Percentiles rank a stretch among this genome's conserved stretches.
phyloP scores from a whole-genome alignment of 2,329 filamentous ascomycete genomes.

The Hymenoscyphus linearis region DNA sequence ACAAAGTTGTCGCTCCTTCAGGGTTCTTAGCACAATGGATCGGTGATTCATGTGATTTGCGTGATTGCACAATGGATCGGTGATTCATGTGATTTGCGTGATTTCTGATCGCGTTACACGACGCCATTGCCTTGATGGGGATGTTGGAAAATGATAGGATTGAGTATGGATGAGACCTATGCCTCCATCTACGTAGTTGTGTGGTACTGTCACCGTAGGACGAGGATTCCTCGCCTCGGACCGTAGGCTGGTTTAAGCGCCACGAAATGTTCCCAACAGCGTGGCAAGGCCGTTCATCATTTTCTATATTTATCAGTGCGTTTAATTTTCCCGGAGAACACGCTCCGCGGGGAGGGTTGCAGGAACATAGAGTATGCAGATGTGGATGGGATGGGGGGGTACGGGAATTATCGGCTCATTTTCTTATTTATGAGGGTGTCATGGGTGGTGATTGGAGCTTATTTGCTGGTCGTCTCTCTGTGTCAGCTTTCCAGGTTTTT shows the following conservation, averaged over 20 bases:
- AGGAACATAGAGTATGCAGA: background rate
- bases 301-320: background rate
- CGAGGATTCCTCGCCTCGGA: background rate
- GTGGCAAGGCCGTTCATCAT: background rate
- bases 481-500: background rate
- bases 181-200: no score
- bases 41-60: no score
- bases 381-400: background rate
- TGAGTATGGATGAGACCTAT: background rate
- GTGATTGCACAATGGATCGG: no score
- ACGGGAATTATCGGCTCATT: background rate
- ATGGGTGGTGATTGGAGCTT: background rate
- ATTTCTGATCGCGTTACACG: background rate
- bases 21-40: no score
- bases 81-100: background rate
- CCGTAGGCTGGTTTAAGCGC: background rate
- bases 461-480: no score
- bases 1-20: no score
- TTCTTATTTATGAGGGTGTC: background rate
- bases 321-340: background rate
- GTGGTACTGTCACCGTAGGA: background rate
- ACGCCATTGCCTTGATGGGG: background rate
- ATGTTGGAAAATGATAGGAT: background rate
- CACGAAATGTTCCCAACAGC: background rate
- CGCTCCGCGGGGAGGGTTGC: background rate